Conservation (phyloP, 2,329 filamentous ascomycete species). For the Diaporthe ilicicola region DNA sequence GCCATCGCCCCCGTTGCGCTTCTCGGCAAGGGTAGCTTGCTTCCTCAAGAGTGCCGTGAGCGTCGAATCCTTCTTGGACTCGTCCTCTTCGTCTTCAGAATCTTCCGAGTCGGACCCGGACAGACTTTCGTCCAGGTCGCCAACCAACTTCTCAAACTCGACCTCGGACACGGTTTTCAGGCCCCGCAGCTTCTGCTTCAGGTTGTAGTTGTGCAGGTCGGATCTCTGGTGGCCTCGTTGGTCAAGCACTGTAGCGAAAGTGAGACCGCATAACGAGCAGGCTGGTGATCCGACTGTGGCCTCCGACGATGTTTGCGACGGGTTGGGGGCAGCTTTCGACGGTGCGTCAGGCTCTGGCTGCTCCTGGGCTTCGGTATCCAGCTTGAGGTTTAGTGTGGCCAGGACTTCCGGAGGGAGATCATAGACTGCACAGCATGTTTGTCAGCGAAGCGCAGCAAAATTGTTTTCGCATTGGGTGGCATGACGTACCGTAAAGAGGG, state of each 20-base stretch:
- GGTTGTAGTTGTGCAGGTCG: constrained; percentile 91
- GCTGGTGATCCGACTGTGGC: constrained; percentile 70
- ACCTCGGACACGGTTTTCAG: constrained; percentile 75
- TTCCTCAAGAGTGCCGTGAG: constrained; percentile 82
- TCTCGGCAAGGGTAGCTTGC: constrained; percentile 77
- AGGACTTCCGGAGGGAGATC: constrained; percentile 82
- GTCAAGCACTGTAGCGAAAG: constrained; percentile 77
- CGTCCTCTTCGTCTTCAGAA: constrained; percentile 71
- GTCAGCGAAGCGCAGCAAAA: constrained; percentile 30
- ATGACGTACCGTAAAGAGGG: constrained; percentile 58
- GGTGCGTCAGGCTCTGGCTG: constrained; percentile 45
- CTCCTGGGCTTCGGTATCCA: constrained; percentile 47
- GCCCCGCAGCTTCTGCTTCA: constrained; percentile 88
- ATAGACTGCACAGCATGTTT: constrained; percentile 66
- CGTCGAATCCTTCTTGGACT: constrained; percentile 69
- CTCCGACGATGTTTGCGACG: constrained; percentile 36
- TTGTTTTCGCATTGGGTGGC: not conserved
- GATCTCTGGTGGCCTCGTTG: constrained; percentile 88
- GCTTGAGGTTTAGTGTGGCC: constrained; percentile 69
- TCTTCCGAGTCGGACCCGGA: constrained; percentile 85
- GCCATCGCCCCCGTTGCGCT: constrained; percentile 48
- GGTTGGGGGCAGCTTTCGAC: constrained; percentile 36
- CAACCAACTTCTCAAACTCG: constrained; percentile 88
- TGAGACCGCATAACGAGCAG: constrained; percentile 81
- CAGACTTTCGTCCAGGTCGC: constrained; percentile 87